Percentiles rank a stretch among this genome's conserved stretches.
phyloP scores from a whole-genome alignment of 1,139 yeast genomes.

The Geotrichum europaeum region DNA sequence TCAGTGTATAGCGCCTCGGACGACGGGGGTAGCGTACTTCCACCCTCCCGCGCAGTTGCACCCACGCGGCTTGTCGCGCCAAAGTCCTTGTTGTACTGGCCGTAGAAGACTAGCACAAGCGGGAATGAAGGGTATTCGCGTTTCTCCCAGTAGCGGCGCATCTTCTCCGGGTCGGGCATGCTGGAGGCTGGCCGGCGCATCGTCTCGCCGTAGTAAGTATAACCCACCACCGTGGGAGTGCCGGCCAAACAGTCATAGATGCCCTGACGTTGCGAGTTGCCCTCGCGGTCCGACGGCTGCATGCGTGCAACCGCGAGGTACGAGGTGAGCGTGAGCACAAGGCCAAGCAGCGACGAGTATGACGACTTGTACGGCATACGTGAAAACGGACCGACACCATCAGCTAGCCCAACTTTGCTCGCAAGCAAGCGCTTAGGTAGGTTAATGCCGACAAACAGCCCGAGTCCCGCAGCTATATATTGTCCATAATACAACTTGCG shows the following conservation, averaged over 20 bases:
- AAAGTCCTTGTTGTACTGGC: constrained; percentile 5
- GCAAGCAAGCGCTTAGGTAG: constrained; percentile 2
- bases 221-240: constrained; percentile 13
- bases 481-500: constrained; percentile 12
- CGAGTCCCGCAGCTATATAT: constrained; percentile 11
- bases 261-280: constrained; percentile 2
- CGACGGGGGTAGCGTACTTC: neutral
- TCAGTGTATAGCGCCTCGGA: neutral
- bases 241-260: constrained; percentile 5
- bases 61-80: neutral
- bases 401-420: neutral
- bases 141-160: constrained; percentile 11
- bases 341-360: constrained; percentile 9
- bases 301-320: neutral
- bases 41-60: neutral
- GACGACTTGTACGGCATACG: constrained; percentile 7
- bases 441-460: constrained; percentile 7
- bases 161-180: constrained; percentile 15
- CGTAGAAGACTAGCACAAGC: constrained; percentile 5
- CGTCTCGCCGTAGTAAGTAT: constrained; percentile 14
- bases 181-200: constrained; percentile 11
- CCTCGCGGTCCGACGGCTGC: constrained; percentile 3
- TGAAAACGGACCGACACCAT: neutral
- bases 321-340: constrained; percentile 5
- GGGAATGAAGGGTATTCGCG: constrained; percentile 14